Evolutionary conservation across 169 alveolate species (phyloP).

Genomic region (Eimeria sp.): DNA sequence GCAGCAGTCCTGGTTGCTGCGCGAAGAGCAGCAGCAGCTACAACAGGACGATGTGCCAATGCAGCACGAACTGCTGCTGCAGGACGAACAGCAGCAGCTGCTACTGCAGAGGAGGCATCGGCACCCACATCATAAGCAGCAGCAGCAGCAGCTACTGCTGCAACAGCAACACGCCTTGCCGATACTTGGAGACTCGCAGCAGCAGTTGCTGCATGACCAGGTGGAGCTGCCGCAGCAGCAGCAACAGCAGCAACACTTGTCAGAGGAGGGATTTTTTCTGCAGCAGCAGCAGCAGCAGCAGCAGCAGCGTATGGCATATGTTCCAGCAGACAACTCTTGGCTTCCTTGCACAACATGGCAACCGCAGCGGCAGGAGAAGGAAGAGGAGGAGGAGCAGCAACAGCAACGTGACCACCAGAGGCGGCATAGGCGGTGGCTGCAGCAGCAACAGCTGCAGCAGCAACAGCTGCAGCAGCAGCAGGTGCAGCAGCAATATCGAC

Average conservation of each 20-base stretch:
- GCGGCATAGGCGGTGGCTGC: not conserved
- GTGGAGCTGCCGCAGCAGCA: not conserved
- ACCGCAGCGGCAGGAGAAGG: not conserved
- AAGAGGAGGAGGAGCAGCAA: not conserved
- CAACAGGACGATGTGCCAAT: not conserved
- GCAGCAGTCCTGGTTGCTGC: not conserved
- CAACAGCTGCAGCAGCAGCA: conserved; percentile 29
- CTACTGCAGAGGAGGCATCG: not conserved
- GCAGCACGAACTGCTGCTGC: not conserved
- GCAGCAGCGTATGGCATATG: not conserved
- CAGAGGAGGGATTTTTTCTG: not conserved
- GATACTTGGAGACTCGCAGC: not conserved
- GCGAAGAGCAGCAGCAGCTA: not conserved
- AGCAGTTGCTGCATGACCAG: not conserved
- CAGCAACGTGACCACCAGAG: not conserved
- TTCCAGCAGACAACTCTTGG: not conserved
- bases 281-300: conserved; percentile 23
- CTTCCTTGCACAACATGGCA: not conserved
- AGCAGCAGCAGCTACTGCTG: conserved; percentile 10
- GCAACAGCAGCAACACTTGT: not conserved
- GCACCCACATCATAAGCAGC: not conserved
- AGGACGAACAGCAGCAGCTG: conserved; percentile 6
- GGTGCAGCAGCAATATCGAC: not conserved
- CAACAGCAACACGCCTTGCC: not conserved
- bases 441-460: conserved; percentile 15